Evolutionary conservation across 1,284 basidiomycete genomes (phyloP).

Genomic region (Leccinum variabile): DNA sequence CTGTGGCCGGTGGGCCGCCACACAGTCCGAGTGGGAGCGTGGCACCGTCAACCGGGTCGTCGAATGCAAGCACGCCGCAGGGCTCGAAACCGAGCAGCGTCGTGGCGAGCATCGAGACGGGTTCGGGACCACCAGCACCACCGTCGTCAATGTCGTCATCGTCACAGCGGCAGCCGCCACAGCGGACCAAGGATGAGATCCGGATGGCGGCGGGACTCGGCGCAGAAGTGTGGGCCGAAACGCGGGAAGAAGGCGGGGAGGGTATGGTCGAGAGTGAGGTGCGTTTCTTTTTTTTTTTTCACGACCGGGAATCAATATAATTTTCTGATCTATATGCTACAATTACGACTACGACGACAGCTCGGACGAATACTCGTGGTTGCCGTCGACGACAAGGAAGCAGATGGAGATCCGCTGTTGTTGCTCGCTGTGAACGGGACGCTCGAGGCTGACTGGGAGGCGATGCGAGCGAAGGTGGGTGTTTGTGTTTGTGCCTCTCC

Average conservation of each 20-base stretch:
- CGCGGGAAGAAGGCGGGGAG: conserved; percentile 41
- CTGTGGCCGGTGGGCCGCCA: conserved; percentile 6
- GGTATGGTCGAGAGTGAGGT: conserved; percentile 79
- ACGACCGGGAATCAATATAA: not conserved
- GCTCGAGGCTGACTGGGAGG: conserved; percentile 59
- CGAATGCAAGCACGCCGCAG: conserved; percentile 32
- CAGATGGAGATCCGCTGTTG: conserved; percentile 50
- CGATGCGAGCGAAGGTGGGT: conserved; percentile 62
- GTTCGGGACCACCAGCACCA: not conserved
- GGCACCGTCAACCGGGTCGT: conserved; percentile 16
- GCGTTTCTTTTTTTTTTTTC: conserved; percentile 3
- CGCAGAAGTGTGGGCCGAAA: conserved; percentile 75
- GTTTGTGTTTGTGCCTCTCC: conserved; percentile 11
- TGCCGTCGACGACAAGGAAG: conserved; percentile 48
- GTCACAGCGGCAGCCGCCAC: conserved; percentile 25
- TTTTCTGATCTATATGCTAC: conserved; percentile 4
- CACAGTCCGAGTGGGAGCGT: conserved; percentile 21
- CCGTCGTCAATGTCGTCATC: not conserved
- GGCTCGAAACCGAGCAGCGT: conserved; percentile 35
- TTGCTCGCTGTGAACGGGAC: conserved; percentile 67
- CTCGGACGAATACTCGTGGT: conserved; percentile 69
- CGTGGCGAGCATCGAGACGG: conserved; percentile 11
- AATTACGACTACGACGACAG: conserved; percentile 36
- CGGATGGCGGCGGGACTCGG: conserved; percentile 68
- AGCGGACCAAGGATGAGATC: conserved; percentile 66